Evolutionary conservation across 1,284 basidiomycete genomes (phyloP), one percentile per base, ranked within the genome.

Genomic region (Termitomyces sp.): DNA sequence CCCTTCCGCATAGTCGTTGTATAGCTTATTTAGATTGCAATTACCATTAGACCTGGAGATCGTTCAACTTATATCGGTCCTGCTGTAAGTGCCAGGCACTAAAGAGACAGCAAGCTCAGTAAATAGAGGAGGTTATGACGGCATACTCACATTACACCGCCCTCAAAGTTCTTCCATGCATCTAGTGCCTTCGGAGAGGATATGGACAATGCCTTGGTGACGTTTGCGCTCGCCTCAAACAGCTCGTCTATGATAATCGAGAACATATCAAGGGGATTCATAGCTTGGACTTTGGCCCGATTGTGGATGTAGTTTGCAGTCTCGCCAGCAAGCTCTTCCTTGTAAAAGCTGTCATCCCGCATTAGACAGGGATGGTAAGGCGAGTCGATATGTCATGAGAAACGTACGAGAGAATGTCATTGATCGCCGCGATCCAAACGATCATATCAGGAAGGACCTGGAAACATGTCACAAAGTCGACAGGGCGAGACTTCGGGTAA

Each of bases 321-420:
- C 26, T 57, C 58, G 2, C 52, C 58, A 12, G 45, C 55, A 10
- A 56, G 45, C n/a, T 56, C 52, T 49, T 59, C 58, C 36, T 59
- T 59, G 36, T 59, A 55, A 33, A 59, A 59, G 2, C 58, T 59
- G 26, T 21, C 9, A 26, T 15, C 38, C 7, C 12, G 19, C n/a
- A 33, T 36, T 2, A 36, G 15, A 52, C 3, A 41, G 8, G 40
- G 3, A 10, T 9, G 30, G 10, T 31, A 2, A 31, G 10, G 30
- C 30, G 30, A 31, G 30, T 31, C 3, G 10, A 24, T 24, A 3
- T 2, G 30, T 12, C 30, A 31, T 31, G 30, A 31, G 30, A 31
- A 19, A 24, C 40, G 40, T 24, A 51, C 53, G 54, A 47, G 15
- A 24, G 24, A 24, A 24, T 24, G 24, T 24, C 24, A 24, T 24